Evolutionary conservation across 441 rosid species (phyloP).

Genomic region (Erodium chrysanthum): DNA sequence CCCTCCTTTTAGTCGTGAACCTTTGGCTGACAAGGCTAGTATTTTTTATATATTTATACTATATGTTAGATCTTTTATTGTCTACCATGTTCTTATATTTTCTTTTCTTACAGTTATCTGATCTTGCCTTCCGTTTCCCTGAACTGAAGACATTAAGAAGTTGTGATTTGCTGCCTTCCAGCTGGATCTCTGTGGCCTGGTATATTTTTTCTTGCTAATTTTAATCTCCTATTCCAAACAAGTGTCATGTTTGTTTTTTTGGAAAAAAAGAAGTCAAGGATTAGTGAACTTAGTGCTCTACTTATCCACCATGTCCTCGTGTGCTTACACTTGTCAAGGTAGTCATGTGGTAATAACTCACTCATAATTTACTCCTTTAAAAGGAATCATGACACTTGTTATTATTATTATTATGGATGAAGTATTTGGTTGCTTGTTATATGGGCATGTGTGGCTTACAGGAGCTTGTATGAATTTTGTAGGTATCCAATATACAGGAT

Average conservation of each 20-base stretch:
- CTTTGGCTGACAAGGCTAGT: conserved; percentile 63
- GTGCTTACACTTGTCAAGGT: not conserved
- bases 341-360: not conserved
- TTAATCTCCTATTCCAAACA: not conserved
- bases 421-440: not conserved
- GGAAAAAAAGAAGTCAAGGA: not conserved
- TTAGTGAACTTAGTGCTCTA: not conserved
- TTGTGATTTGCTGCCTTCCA: conserved; percentile 49
- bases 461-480: conserved; percentile 17
- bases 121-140: conserved; percentile 50
- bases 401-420: no score
- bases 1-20: conserved; percentile 63
- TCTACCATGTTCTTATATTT: conserved; percentile 12
- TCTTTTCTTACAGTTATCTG: conserved; percentile 38
- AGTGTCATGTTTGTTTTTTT: not conserved
- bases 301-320: not conserved
- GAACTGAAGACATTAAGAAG: conserved; percentile 54
- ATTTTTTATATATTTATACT: not conserved
- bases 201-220: conserved; percentile 20
- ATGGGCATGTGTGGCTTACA: conserved; percentile 17
- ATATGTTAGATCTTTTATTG: no score
- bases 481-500: conserved; percentile 88
- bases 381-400: not conserved
- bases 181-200: conserved; percentile 90
- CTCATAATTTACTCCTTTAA: not conserved